These are phyloP conservation scores for Tylopilus subfusipes DNA, from an alignment of 768 basidiomycete species.

Conservation along the genomic window DNA sequence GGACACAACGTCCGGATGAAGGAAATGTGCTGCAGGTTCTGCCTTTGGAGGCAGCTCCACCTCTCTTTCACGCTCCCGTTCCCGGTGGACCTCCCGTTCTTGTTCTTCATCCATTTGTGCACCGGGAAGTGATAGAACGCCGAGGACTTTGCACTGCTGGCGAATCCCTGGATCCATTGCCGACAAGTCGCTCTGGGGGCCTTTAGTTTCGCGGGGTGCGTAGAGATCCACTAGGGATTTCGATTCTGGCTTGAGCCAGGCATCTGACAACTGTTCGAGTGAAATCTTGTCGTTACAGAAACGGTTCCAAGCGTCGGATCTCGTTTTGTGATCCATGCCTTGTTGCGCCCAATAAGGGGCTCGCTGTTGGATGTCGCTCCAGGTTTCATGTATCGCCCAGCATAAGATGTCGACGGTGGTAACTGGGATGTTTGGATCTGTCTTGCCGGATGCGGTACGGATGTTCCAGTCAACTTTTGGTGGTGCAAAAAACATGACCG, in stretches of 20 bases:
- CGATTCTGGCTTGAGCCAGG: not conserved
- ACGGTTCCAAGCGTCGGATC: not conserved
- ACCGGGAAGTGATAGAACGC: not conserved
- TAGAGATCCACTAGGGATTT: not conserved
- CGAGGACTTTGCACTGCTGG: no score
- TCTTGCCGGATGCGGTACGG: not conserved
- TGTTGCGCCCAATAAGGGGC: no score
- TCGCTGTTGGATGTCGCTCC: not conserved
- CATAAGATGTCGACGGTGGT: not conserved
- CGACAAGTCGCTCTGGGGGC: no score
- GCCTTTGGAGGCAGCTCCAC: not conserved
- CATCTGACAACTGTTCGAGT: not conserved
- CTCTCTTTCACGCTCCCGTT: not conserved
- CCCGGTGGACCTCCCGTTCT: no score
- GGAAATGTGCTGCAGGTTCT: no score
- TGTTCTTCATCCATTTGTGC: not conserved
- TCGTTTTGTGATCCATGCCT: no score
- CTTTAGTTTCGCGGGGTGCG: not conserved
- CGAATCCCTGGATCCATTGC: not conserved
- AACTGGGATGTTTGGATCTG: not conserved
- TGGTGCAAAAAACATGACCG: slow-evolving; percentile 44
- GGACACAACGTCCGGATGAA: no score
- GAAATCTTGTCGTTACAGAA: not conserved
- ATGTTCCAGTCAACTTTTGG: slow-evolving; percentile 19
- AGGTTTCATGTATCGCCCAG: not conserved